Base-by-base conservation (phyloP, 345 rosid genomes). In the Brassica carinata region DNA sequence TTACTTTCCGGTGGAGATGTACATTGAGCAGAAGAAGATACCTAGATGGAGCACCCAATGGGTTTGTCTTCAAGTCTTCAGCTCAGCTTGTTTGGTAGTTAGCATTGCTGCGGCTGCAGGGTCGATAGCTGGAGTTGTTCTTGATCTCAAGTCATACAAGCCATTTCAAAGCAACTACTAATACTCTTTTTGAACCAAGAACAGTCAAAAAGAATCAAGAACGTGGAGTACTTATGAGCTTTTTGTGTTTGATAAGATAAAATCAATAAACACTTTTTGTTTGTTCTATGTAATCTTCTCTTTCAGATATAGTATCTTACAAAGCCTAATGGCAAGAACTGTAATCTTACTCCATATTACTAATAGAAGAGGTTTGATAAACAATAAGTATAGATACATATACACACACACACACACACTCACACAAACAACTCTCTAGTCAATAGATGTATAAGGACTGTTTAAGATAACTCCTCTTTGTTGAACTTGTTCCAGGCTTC, bases 1-100 rank as follows among this genome's bases (percentile, higher is more conserved):
- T 2, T 92, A 92, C 17, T 92, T 90, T 75, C 98, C 98, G 0
- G 94, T 94, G 23, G 93, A 92, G 83, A 91, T 95, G 98, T 95
- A 92, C 77, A 89, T 92, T 29, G 82, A 57, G n/a, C 94, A 87
- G 26, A 92, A 80, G 91, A 87, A 76, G 88, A 87, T 93, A 73
- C 81, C 85, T n/a, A 89, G 82, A 74, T 95, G 99, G 97, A 91
- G 97, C 83, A 86, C 86, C 5, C 91, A 82, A 71, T 90, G 99
- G 99, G 64, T 93, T 1, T 84, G 90, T 33, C 92, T 95, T 7
- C 92, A 90, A 84, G 85, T 84, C 40, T 85, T 95, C n/a, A 92
- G 96, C 71, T 34, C 19, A n/a, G 96, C 89, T 62, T 93, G 99
- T 84, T 89, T 91, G 23, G 31, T 88, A 14, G 78, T 93, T 57